Evolutionary conservation across 2,329 filamentous ascomycete species (phyloP).

Genomic region (Alternaria atra): DNA sequence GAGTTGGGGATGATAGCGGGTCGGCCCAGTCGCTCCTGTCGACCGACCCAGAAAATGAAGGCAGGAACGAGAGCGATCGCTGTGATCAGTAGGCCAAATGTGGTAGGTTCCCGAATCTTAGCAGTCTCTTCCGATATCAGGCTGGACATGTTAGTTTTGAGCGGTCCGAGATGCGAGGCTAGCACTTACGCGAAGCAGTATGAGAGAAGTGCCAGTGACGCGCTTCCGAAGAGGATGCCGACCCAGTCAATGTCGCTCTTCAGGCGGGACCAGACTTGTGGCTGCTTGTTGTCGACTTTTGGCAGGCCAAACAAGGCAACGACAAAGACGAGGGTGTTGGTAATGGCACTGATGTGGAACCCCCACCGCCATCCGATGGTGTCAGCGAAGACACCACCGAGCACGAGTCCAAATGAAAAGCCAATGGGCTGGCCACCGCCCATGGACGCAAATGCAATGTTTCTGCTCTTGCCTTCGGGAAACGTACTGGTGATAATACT

Average conservation of each 20-base stretch:
- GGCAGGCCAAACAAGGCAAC: slow-evolving; percentile 52
- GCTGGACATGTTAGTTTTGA: slow-evolving; percentile 18
- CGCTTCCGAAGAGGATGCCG: slow-evolving; percentile 58
- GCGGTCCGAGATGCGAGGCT: slow-evolving; percentile 49
- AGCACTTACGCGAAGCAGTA: slow-evolving; percentile 63
- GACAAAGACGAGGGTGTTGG: slow-evolving; percentile 54
- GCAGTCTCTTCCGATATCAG: background rate
- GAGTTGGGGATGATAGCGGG: slow-evolving; percentile 70
- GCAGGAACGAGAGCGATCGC: slow-evolving; percentile 55
- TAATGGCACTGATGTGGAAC: slow-evolving; percentile 59
- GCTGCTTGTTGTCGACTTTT: slow-evolving; percentile 36
- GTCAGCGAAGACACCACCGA: slow-evolving; percentile 61
- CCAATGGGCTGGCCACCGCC: slow-evolving; percentile 62
- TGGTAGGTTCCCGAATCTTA: slow-evolving; percentile 55
- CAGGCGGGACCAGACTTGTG: slow-evolving; percentile 41
- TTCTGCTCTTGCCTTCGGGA: slow-evolving; percentile 58
- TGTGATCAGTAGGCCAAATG: slow-evolving; percentile 58
- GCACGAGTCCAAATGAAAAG: slow-evolving; percentile 60
- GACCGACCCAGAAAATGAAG: slow-evolving; percentile 65
- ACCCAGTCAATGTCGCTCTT: slow-evolving; percentile 63
- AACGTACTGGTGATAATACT: slow-evolving; percentile 60
- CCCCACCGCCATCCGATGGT: slow-evolving; percentile 62
- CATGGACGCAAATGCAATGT: slow-evolving; percentile 62
- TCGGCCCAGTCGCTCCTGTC: slow-evolving; percentile 56
- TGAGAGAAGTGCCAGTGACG: slow-evolving; percentile 60